These are phyloP conservation scores for Meira miltonrushii DNA, from an alignment of 1,284 basidiomycete genomes.

Conservation along the genomic window DNA sequence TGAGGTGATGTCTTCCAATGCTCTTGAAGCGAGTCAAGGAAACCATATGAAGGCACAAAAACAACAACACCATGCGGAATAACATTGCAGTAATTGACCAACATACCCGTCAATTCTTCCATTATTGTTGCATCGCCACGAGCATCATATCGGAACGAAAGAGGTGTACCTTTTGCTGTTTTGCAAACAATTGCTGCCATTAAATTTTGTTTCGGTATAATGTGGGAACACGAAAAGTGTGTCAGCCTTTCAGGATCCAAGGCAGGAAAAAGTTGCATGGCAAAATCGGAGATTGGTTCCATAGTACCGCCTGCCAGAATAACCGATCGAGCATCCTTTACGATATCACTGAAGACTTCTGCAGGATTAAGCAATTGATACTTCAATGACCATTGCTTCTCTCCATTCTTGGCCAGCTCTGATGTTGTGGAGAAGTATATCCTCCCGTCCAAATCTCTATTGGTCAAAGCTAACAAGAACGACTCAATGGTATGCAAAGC, in stretches of 20 bases:
- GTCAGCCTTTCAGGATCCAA: slow-evolving; percentile 64
- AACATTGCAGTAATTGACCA: slow-evolving; percentile 71
- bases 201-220: slow-evolving; percentile 76
- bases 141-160: slow-evolving; percentile 78
- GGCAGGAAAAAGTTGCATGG: slow-evolving; percentile 72
- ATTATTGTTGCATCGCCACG: slow-evolving; percentile 70
- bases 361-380: slow-evolving; percentile 94
- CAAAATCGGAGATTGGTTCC: slow-evolving; percentile 76
- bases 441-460: slow-evolving; percentile 69
- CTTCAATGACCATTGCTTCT: slow-evolving; percentile 63
- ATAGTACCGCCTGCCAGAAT: slow-evolving; percentile 93
- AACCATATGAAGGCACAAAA: slow-evolving; percentile 88
- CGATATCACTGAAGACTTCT: slow-evolving; percentile 74
- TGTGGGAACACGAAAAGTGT: slow-evolving; percentile 85
- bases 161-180: slow-evolving; percentile 69
- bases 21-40: slow-evolving; percentile 65
- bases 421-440: slow-evolving; percentile 44
- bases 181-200: slow-evolving; percentile 70
- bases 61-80: slow-evolving; percentile 85
- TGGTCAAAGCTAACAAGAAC: slow-evolving; percentile 75
- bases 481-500: slow-evolving; percentile 78
- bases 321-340: slow-evolving; percentile 72
- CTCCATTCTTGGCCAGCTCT: background rate
- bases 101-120: slow-evolving; percentile 73
- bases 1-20: slow-evolving; percentile 66